Base-by-base conservation (phyloP, 2,329 filamentous ascomycete species). In the Arthrobotrys megalospora region DNA sequence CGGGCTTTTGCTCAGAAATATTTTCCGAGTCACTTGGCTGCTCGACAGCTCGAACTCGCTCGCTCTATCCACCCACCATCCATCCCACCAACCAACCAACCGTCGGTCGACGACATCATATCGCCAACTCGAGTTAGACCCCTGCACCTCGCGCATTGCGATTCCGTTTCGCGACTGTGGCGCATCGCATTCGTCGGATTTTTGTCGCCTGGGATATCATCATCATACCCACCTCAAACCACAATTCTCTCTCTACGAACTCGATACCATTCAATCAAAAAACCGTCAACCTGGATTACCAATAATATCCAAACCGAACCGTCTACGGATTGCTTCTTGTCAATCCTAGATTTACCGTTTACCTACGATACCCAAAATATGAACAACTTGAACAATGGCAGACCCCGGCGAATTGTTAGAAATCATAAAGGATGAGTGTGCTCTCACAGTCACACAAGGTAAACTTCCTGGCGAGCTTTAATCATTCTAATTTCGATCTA, bases 401-500 rank as follows among this genome's bases (percentile, higher is more conserved):
- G 72, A 76, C 55, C 64, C 65, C 55, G 64, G 64, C 64, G 72
- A 76, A 69, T 43, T 76, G 19, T 64, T 76, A 43, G 72, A 76
- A 34, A 69, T 76, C 48, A 76, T 76, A 76, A 76, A 69, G 58
- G 72, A 76, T 76, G 72, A 76, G 55, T 76, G 72, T 70, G 72
- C 72, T 7, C 72, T 76, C 55, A 76, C 72, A 10, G 60, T 77
- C 50, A 67, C 66, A 21, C 73, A 71, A 71, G 73, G 73, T 62
- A 63, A 16, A 8, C 41, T n/a, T 43, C 19, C 21, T n/a, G 16
- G 12, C 34, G 10, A 41, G n/a, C 24, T 60, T 8, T n/a, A 10
- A 14, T 28, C 7, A 3, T 43, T 41, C 3, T 6, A 14, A n/a
- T 12, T 16, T 28, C 52, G 21, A 60, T 62, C 34, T 45, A 68